These are phyloP conservation scores for Amaranthus hypochondriacus DNA, from an alignment of 148 eudicot genomes.

Conservation along the genomic window DNA sequence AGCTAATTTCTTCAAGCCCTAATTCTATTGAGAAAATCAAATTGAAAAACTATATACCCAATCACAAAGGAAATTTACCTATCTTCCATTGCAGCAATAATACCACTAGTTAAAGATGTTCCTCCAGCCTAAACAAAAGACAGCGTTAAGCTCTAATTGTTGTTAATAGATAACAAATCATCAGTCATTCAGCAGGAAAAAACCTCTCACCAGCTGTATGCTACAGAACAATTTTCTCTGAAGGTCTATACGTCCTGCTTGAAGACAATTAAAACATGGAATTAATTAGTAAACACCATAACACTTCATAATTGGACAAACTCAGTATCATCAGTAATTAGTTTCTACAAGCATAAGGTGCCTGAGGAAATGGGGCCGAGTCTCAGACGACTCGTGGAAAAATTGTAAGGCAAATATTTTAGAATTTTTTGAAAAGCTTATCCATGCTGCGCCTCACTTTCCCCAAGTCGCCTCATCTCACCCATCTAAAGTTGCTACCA, in stretches of 20 bases:
- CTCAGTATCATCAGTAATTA: too few relatives aligned
- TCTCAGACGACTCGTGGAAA: too few relatives aligned
- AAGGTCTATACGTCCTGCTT: slow-evolving; percentile 86
- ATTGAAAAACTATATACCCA: neutral
- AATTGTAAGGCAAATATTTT: too few relatives aligned
- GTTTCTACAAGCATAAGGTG: too few relatives aligned
- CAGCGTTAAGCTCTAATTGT: slow-evolving; percentile 19
- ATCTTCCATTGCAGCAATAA: slow-evolving; percentile 87
- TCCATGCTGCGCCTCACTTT: too few relatives aligned
- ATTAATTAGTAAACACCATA: neutral
- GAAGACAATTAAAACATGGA: slow-evolving; percentile 6
- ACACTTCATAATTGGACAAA: neutral
- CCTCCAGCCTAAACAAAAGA: slow-evolving; percentile 71
- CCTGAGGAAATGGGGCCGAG: too few relatives aligned
- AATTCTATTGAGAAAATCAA: neutral
- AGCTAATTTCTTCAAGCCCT: neutral
- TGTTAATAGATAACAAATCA: neutral
- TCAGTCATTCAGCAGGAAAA: slow-evolving; percentile 1
- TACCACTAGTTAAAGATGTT: slow-evolving; percentile 74
- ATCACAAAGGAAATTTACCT: slow-evolving; percentile 42
- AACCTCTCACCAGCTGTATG: slow-evolving; percentile 78
- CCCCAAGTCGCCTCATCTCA: too few relatives aligned
- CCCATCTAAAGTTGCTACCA: too few relatives aligned
- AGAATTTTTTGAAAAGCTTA: too few relatives aligned
- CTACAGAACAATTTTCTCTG: slow-evolving; percentile 93